These are phyloP conservation scores for Agrostemma githago DNA, from an alignment of 148 eudicot genomes.

Conservation along the genomic window DNA sequence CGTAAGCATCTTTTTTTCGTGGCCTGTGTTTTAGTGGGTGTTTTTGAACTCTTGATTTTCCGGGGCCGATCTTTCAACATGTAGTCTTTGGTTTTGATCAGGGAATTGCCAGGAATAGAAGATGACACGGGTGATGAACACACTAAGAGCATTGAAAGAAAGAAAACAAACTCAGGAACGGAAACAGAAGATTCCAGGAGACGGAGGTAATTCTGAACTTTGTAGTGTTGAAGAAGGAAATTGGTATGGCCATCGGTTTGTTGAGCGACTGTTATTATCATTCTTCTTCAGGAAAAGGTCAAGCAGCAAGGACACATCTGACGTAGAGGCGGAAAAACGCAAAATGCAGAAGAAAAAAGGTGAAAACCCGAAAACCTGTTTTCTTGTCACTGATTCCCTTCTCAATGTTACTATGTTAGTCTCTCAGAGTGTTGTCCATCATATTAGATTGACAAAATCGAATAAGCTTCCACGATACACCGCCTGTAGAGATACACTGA, in stretches of 20 bases:
- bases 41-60: background rate
- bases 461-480: background rate
- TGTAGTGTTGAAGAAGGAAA: background rate
- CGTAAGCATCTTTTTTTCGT: background rate
- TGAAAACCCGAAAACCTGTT: constrained; percentile 6
- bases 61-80: background rate
- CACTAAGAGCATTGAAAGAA: constrained; percentile 6
- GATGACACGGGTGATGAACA: constrained; percentile 19
- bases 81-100: constrained; percentile 11
- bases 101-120: constrained; percentile 19
- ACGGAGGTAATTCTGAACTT: constrained; percentile 19
- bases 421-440: background rate
- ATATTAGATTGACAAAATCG: too few species aligned
- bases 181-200: constrained; percentile 16
- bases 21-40: background rate
- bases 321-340: constrained; percentile 29
- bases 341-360: constrained; percentile 51
- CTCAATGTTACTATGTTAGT: background rate
- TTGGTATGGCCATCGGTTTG: background rate
- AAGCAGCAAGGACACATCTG: constrained; percentile 36
- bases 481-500: background rate
- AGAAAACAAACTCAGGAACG: constrained; percentile 17
- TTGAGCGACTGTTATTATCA: background rate
- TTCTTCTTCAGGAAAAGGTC: constrained; percentile 42
- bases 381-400: background rate